phyloP scores from a whole-genome alignment of 169 alveolate genomes.

The Plasmodium ovale region DNA sequence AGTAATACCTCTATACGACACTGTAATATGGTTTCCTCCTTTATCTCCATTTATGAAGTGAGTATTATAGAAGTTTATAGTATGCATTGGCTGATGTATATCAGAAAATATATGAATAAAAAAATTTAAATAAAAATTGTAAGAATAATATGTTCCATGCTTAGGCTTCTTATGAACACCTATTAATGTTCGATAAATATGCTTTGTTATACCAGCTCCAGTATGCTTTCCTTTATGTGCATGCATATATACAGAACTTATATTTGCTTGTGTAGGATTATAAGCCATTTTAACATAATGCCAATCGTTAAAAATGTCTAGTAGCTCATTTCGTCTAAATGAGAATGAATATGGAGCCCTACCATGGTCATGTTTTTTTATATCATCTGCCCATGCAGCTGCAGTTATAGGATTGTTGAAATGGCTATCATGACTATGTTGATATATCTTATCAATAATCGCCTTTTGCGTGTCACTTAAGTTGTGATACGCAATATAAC shows the following conservation, averaged over 20 bases:
- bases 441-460: conserved; percentile 9
- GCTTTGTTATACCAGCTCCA: conserved; percentile 30
- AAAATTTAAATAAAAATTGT: conserved; percentile 78
- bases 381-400: conserved; percentile 48
- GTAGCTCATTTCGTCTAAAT: conserved; percentile 12
- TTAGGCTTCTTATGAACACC: background rate
- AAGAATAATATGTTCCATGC: conserved; percentile 41
- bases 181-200: conserved; percentile 17
- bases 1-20: background rate
- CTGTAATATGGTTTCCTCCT: conserved; percentile 81
- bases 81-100: conserved; percentile 90
- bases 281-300: conserved; percentile 25
- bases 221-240: conserved; percentile 52
- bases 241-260: conserved; percentile 3
- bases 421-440: background rate
- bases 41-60: conserved; percentile 84
- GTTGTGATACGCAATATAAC: conserved; percentile 12
- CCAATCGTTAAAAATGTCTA: conserved; percentile 65
- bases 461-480: conserved; percentile 15
- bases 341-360: background rate
- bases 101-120: conserved; percentile 89
- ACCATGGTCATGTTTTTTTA: background rate
- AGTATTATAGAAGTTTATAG: conserved; percentile 68
- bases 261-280: conserved; percentile 4
- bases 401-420: conserved; percentile 7